Percentiles rank a stretch among this genome's conserved stretches.
Conservation (phyloP, 2,329 filamentous ascomycete species). For the Chrysoporthe cubensis region DNA sequence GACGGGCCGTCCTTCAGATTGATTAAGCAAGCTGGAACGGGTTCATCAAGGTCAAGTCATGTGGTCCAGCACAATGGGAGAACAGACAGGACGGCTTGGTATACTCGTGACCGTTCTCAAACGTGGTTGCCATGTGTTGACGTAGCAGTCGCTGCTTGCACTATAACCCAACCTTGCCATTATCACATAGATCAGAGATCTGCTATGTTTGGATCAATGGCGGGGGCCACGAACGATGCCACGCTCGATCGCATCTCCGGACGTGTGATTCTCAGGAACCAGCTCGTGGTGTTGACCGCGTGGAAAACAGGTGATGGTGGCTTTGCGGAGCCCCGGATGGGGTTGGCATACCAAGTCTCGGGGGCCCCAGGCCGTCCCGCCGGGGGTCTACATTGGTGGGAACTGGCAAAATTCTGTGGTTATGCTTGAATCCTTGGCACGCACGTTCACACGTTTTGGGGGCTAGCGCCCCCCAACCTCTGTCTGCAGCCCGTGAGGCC, state of each 20-base stretch:
- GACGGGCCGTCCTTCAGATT: background rate
- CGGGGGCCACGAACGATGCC: background rate
- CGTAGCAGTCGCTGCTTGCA: conserved; percentile 2
- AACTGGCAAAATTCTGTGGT: background rate
- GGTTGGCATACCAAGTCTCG: background rate
- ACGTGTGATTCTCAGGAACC: background rate
- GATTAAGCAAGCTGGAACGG: background rate
- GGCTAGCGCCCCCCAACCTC: background rate
- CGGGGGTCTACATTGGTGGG: background rate
- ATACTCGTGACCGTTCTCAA: background rate
- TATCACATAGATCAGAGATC: background rate
- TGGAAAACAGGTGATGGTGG: background rate
- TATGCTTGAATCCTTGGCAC: background rate
- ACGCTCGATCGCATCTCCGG: background rate
- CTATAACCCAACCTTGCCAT: background rate
- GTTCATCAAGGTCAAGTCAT: background rate
- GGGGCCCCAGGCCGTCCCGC: background rate
- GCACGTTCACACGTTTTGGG: background rate
- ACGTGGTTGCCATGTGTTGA: conserved; percentile 11
- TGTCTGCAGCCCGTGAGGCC: background rate
- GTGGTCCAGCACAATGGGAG: background rate
- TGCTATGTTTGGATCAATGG: background rate
- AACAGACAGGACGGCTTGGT: background rate
- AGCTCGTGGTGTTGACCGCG: background rate
- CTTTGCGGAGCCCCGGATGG: conserved; percentile 9